Conservation (phyloP, 805 yeast species). For the Candida dajiaensis region DNA sequence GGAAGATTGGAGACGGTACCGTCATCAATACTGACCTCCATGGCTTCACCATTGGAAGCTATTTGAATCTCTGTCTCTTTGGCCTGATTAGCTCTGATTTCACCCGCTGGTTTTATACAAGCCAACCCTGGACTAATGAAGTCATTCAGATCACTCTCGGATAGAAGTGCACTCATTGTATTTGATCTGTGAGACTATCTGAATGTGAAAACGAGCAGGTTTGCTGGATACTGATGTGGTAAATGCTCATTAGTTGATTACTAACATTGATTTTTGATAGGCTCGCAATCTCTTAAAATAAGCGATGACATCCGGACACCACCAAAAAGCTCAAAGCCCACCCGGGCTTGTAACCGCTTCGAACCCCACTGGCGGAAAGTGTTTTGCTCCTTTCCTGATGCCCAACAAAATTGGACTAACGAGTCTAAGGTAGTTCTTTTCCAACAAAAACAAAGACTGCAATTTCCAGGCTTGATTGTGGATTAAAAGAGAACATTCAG, state of each 20-base stretch:
- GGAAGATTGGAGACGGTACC: conserved; percentile 40
- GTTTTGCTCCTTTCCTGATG: not conserved
- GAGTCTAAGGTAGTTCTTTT: not conserved
- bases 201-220: not conserved
- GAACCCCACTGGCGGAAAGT: not conserved
- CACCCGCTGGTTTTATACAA: conserved; percentile 81
- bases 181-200: not conserved
- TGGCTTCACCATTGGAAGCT: conserved; percentile 50
- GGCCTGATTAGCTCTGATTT: conserved; percentile 22
- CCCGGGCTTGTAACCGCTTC: not conserved
- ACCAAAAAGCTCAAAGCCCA: not conserved
- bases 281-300: not conserved
- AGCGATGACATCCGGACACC: not conserved
- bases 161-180: conserved; percentile 77
- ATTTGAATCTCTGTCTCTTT: conserved; percentile 48
- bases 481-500: not conserved
- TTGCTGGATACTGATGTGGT: not conserved
- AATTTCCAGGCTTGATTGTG: not conserved
- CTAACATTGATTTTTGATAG: not conserved
- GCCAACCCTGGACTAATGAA: conserved; percentile 93
- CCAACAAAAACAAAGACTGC: not conserved
- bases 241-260: not conserved
- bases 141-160: conserved; percentile 89
- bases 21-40: conserved; percentile 64
- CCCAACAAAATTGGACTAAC: not conserved